phyloP scores from a whole-genome alignment of 306 rosid genomes.

The Fragaria nilgerrensis region DNA sequence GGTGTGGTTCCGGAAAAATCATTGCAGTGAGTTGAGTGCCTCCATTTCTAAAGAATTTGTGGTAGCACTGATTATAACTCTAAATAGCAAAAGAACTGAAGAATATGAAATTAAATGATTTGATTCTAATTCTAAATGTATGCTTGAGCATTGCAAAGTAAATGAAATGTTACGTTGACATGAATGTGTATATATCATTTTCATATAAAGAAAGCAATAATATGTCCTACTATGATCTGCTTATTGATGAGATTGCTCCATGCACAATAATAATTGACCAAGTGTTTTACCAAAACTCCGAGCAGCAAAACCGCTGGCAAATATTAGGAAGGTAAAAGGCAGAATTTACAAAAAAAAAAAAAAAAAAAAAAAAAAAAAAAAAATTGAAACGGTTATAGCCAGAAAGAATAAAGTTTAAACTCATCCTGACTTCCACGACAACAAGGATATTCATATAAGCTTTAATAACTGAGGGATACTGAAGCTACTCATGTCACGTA shows the following conservation, averaged over 20 bases:
- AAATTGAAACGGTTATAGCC: neutral
- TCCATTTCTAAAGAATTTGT: neutral
- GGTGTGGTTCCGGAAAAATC: neutral
- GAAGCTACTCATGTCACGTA: neutral
- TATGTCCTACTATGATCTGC: neutral
- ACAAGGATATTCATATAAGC: neutral
- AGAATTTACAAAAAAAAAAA: neutral
- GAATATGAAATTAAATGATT: neutral
- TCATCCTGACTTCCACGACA: neutral
- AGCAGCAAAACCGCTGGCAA: neutral
- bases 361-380: too few species aligned
- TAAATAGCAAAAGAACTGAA: too few species aligned
- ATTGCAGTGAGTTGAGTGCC: neutral
- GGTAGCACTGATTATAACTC: neutral
- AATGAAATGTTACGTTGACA: neutral
- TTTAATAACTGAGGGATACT: neutral
- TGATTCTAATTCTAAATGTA: neutral
- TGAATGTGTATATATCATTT: neutral
- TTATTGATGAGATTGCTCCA: neutral
- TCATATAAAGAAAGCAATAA: neutral
- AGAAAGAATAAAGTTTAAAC: neutral
- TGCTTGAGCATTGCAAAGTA: neutral
- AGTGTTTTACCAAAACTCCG: neutral
- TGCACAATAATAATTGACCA: neutral
- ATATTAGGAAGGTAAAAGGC: neutral